A percentile compares a stretch with the other conserved stretches of the same genome.
Evolutionary conservation across 495 filamentous ascomycete genomes (phyloP).

Genomic region (Hypoxylon lenormandii): DNA sequence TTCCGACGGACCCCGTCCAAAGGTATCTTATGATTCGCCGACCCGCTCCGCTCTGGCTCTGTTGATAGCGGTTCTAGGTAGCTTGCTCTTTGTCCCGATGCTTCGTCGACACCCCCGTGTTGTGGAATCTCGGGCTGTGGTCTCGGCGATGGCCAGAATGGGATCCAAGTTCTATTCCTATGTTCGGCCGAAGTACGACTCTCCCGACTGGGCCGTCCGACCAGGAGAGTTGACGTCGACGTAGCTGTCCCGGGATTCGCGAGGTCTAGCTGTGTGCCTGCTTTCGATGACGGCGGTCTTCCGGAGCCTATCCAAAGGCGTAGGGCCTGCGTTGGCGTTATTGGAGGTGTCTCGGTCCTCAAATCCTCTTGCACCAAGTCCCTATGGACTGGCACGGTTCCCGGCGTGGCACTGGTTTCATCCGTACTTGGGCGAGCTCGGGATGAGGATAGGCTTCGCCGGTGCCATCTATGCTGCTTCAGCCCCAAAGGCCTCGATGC

Average conservation of each 20-base stretch:
- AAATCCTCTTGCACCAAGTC: slow-evolving; percentile 18
- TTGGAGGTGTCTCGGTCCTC: slow-evolving; percentile 33
- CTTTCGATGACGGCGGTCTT: slow-evolving; percentile 28
- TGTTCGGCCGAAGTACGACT: slow-evolving; percentile 12
- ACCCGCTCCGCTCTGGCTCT: background rate
- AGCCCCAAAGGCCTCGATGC: slow-evolving; percentile 2
- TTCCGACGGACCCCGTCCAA: slow-evolving; percentile 12
- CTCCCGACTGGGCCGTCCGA: slow-evolving; percentile 12
- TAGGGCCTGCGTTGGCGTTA: slow-evolving; percentile 31
- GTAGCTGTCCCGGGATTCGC: background rate
- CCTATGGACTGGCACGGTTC: background rate
- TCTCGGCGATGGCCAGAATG: slow-evolving; percentile 26
- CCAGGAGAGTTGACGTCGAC: background rate
- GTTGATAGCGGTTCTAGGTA: background rate
- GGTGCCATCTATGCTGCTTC: slow-evolving; percentile 10
- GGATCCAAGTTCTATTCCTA: slow-evolving; percentile 20
- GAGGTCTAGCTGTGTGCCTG: slow-evolving; percentile 18
- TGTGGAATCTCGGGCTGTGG: slow-evolving; percentile 1
- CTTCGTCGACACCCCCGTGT: background rate
- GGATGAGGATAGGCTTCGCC: slow-evolving; percentile 27
- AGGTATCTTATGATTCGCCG: background rate
- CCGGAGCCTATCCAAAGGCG: slow-evolving; percentile 22
- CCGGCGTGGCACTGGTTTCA: slow-evolving; percentile 31
- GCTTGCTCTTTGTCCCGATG: background rate
- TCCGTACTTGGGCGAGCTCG: slow-evolving; percentile 12